phyloP scores from a whole-genome alignment of 1,284 basidiomycete genomes.

The Pyrrhoderma lamaoense region DNA sequence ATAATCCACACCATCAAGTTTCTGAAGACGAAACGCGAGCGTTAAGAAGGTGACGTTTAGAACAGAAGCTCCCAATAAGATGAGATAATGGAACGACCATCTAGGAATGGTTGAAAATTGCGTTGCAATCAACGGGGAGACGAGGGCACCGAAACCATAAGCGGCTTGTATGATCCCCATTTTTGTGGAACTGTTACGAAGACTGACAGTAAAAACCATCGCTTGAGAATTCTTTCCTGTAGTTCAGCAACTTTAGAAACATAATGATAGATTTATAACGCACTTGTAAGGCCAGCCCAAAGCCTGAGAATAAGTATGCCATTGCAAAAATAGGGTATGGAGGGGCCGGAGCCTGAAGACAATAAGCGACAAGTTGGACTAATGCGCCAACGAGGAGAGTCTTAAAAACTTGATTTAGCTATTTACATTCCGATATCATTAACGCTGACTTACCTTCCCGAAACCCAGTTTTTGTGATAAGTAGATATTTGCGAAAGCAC shows the following conservation, averaged over 20 bases:
- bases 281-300: constrained; percentile 51
- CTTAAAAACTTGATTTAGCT: not conserved
- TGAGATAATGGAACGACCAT: constrained; percentile 58
- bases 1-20: constrained; percentile 37
- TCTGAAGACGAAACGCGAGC: constrained; percentile 44
- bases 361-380: constrained; percentile 38
- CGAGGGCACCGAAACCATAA: constrained; percentile 58
- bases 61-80: constrained; percentile 49
- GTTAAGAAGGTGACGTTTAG: constrained; percentile 39
- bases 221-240: constrained; percentile 42
- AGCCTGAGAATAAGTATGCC: constrained; percentile 52
- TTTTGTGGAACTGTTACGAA: constrained; percentile 41
- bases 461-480: constrained; percentile 52
- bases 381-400: constrained; percentile 27
- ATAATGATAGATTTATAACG: constrained; percentile 7
- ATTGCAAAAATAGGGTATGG: constrained; percentile 60
- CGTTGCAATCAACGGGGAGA: constrained; percentile 60
- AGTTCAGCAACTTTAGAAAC: not conserved
- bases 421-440: not conserved
- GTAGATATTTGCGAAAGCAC: constrained; percentile 46
- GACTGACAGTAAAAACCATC: constrained; percentile 45
- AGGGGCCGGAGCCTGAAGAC: constrained; percentile 46
- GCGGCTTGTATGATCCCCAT: constrained; percentile 60
- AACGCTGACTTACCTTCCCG: constrained; percentile 38
- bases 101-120: constrained; percentile 47